These are phyloP conservation scores for Sonneratia caseolaris DNA, from an alignment of 345 rosid genomes.

Conservation along the genomic window DNA sequence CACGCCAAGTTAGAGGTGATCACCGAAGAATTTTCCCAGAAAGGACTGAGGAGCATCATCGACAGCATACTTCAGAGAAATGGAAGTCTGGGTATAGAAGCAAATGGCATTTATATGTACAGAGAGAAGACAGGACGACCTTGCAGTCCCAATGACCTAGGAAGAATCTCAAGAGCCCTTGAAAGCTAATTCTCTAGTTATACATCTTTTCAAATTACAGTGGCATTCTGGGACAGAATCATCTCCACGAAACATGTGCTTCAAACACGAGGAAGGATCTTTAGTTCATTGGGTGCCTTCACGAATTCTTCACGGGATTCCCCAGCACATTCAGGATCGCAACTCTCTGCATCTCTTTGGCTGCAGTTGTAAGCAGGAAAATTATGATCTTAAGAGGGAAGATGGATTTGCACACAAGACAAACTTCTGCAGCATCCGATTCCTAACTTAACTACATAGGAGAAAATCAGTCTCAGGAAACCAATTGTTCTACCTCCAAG, in stretches of 20 bases:
- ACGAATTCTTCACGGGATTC: slow-evolving; percentile 26
- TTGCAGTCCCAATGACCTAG: neutral
- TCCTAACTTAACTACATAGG: no score
- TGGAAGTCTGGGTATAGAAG: neutral
- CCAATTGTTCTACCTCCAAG: no score
- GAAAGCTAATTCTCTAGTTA: neutral
- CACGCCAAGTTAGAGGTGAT: no score
- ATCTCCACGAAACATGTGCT: neutral
- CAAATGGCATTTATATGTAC: neutral
- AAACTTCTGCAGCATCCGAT: neutral
- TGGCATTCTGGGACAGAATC: neutral
- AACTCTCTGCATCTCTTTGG: slow-evolving; percentile 71
- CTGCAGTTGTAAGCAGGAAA: slow-evolving; percentile 30
- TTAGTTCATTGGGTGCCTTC: no score
- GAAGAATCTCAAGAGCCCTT: neutral
- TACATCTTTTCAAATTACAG: neutral
- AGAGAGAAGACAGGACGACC: neutral
- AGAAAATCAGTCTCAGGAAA: no score
- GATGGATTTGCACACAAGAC: neutral
- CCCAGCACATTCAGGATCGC: slow-evolving; percentile 55
- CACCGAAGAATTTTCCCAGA: no score
- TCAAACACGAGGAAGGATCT: neutral
- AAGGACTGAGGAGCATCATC: no score
- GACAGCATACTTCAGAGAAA: neutral
- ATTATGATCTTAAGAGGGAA: neutral